These are phyloP conservation scores for Apiospora koreana DNA, from an alignment of 2,329 filamentous ascomycete species.

Conservation along the genomic window DNA sequence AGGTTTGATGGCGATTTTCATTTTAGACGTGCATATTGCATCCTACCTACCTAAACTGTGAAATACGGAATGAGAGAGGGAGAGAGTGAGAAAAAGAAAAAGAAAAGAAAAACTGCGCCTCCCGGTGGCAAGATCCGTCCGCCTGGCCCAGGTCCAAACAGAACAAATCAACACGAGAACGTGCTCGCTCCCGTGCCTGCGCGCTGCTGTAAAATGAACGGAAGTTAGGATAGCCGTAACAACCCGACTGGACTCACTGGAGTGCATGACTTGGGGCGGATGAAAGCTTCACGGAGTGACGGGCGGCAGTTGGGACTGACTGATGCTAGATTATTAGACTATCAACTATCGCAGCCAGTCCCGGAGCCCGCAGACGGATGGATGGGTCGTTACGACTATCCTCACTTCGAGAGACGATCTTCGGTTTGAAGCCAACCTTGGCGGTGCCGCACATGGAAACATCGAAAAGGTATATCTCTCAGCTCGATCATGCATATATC, in stretches of 20 bases:
- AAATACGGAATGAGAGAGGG: not conserved
- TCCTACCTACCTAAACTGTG: not conserved
- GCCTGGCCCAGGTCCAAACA: not conserved
- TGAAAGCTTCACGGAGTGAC: not conserved
- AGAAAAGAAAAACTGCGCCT: not conserved
- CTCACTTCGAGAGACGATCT: not conserved
- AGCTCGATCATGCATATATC: not conserved
- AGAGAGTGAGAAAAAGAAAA: too few species aligned
- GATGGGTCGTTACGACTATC: not conserved
- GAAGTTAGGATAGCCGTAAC: not conserved
- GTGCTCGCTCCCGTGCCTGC: too few species aligned
- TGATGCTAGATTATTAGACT: not conserved
- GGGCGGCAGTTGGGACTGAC: not conserved
- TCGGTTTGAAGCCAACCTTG: conserved; percentile 3
- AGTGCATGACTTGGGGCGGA: not conserved
- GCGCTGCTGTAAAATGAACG: not conserved
- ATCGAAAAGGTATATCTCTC: not conserved
- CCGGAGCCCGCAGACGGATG: not conserved
- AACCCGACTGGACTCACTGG: not conserved
- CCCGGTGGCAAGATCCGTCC: not conserved
- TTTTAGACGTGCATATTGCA: not conserved
- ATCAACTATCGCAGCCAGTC: not conserved
- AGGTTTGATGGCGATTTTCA: not conserved
- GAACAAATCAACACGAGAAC: not conserved
- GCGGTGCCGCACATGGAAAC: not conserved